Evolutionary conservation across 192 early-diverging fungal species (phyloP).

Genomic region (Endogone sp.): DNA sequence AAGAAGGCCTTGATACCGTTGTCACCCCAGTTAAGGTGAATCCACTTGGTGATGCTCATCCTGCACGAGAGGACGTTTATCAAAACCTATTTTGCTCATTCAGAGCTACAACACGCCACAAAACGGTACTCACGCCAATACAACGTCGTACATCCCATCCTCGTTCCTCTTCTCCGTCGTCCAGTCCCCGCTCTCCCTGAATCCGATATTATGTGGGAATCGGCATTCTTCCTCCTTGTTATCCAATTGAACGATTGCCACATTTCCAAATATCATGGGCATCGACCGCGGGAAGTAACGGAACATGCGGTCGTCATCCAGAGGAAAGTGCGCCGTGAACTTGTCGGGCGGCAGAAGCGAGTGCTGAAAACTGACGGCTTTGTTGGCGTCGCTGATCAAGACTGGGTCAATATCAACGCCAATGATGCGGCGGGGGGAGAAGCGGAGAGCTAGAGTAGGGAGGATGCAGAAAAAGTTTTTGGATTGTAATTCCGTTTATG

Average conservation of each 20-base stretch:
- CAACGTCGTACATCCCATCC: slow-evolving; percentile 50
- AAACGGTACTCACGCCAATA: slow-evolving; percentile 47
- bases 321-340: not conserved
- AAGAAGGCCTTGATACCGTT: slow-evolving; percentile 64
- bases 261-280: slow-evolving; percentile 30
- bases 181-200: slow-evolving; percentile 55
- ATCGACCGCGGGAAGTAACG: slow-evolving; percentile 56
- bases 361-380: slow-evolving; percentile 31
- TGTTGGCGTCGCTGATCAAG: slow-evolving; percentile 57
- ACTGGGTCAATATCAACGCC: slow-evolving; percentile 74
- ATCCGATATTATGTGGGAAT: slow-evolving; percentile 63
- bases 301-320: slow-evolving; percentile 11
- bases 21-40: slow-evolving; percentile 75
- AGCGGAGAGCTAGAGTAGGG: slow-evolving; percentile 41
- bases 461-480: not conserved
- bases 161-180: slow-evolving; percentile 26
- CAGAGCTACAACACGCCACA: too few relatives aligned
- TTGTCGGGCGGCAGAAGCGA: slow-evolving; percentile 33
- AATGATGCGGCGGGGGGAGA: slow-evolving; percentile 45
- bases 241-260: slow-evolving; percentile 28
- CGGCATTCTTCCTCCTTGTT: not conserved
- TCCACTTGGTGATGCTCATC: slow-evolving; percentile 77
- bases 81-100: too few relatives aligned
- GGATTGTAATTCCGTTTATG: slow-evolving; percentile 4
- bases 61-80: too few relatives aligned